Percentiles rank a stretch among this genome's conserved stretches.
phyloP scores from a whole-genome alignment of 768 basidiomycete species.

The Leccinum ochraceum region DNA sequence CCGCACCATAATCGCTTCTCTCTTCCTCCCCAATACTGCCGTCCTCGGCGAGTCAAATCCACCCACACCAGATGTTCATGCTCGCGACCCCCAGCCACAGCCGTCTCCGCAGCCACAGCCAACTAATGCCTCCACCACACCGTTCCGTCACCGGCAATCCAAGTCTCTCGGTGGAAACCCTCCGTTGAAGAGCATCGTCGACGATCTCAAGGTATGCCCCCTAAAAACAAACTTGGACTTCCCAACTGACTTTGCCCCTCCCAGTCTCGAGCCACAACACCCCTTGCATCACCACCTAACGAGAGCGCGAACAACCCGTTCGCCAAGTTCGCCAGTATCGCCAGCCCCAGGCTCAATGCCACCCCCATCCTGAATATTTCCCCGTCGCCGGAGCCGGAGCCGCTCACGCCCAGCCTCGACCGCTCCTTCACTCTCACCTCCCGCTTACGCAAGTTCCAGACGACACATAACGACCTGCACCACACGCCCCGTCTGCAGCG shows the following conservation, averaged over 20 bases:
- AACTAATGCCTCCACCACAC: slow-evolving; percentile 7
- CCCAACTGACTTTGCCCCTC: not conserved
- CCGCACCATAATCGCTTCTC: slow-evolving; percentile 77
- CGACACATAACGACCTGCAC: slow-evolving; percentile 46
- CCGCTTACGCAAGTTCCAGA: slow-evolving; percentile 48
- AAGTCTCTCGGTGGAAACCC: slow-evolving; percentile 20
- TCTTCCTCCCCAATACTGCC: slow-evolving; percentile 78
- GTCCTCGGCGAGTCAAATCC: slow-evolving; percentile 57
- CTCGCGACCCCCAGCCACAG: slow-evolving; percentile 19
- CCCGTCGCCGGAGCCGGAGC: not conserved
- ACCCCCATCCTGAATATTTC: slow-evolving; percentile 8
- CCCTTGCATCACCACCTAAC: slow-evolving; percentile 40
- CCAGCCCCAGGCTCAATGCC: slow-evolving; percentile 23
- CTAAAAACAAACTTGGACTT: not conserved
- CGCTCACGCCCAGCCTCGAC: slow-evolving; percentile 19
- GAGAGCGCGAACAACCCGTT: slow-evolving; percentile 66
- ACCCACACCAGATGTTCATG: slow-evolving; percentile 46
- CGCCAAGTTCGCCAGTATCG: slow-evolving; percentile 44
- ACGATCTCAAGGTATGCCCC: slow-evolving; percentile 64
- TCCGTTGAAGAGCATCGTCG: slow-evolving; percentile 72
- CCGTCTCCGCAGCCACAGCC: not conserved
- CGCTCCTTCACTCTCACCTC: slow-evolving; percentile 27
- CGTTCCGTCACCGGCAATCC: slow-evolving; percentile 21
- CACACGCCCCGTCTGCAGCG: slow-evolving; percentile 46
- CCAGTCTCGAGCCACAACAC: slow-evolving; percentile 44